Percentiles rank a stretch among this genome's conserved stretches.
Evolutionary conservation across 78 protist genomes (phyloP).

Genomic region (Thecamonas trahens): DNA sequence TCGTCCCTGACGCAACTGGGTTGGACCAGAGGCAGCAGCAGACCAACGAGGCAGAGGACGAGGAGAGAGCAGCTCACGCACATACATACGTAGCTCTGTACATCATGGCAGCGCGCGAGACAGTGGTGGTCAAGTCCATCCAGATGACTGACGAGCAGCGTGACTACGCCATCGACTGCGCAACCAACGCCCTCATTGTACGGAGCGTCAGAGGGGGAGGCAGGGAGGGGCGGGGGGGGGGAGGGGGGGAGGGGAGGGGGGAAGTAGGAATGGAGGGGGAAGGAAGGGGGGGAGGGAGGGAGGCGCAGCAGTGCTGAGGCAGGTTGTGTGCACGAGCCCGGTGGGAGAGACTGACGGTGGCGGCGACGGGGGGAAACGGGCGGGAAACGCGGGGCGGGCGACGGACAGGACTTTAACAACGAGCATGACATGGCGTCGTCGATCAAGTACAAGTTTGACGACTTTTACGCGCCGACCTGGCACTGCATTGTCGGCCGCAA

Average conservation of each 20-base stretch:
- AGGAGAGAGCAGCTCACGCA: too few species aligned
- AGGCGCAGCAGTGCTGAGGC: not conserved
- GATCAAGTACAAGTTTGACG: conserved; percentile 97
- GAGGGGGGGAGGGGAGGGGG: not conserved
- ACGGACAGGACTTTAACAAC: conserved; percentile 82
- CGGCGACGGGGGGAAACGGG: not conserved
- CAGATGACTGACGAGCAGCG: too few species aligned
- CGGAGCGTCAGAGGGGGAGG: too few species aligned
- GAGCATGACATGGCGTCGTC: conserved; percentile 96
- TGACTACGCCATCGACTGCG: conserved; percentile 77
- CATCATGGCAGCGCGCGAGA: too few species aligned
- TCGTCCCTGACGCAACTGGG: too few species aligned
- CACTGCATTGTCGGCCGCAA: conserved; percentile 96
- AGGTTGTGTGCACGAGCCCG: not conserved
- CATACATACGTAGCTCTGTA: too few species aligned
- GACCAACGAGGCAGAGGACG: too few species aligned
- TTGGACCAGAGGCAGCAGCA: too few species aligned
- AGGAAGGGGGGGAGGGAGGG: too few species aligned
- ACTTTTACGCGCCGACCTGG: conserved; percentile 95
- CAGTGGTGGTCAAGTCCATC: too few species aligned
- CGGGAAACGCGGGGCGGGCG: conserved; percentile 28
- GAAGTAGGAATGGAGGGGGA: too few species aligned
- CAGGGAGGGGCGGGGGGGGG: too few species aligned
- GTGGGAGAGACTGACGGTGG: not conserved
- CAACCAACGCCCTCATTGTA: conserved; percentile 51